phyloP scores from a whole-genome alignment of 495 filamentous ascomycete genomes.

The Cetradonia linearis region DNA sequence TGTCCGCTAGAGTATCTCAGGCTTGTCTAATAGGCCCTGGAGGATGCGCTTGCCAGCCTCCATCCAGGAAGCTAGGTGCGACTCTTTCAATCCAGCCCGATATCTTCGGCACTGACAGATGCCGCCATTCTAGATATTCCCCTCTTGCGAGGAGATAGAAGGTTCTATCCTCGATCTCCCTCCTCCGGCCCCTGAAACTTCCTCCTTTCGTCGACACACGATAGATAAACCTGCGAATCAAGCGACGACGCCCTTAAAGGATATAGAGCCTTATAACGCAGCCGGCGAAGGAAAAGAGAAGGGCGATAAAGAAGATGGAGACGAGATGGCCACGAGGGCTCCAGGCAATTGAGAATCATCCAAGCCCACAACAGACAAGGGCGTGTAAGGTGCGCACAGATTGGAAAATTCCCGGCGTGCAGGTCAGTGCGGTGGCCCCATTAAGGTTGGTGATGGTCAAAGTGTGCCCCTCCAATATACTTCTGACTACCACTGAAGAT shows the following conservation, averaged over 20 bases:
- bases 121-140: background rate
- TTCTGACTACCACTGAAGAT: conserved; percentile 5
- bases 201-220: background rate
- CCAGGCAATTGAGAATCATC: conserved; percentile 14
- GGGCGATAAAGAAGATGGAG: background rate
- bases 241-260: background rate
- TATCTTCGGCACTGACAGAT: background rate
- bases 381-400: conserved; percentile 6
- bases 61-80: conserved; percentile 23
- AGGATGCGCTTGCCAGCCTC: conserved; percentile 30
- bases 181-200: background rate
- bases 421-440: conserved; percentile 1
- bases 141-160: background rate
- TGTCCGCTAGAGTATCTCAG: conserved; percentile 26
- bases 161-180: background rate
- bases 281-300: background rate
- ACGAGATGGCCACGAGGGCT: background rate
- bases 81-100: background rate
- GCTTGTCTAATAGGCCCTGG: conserved; percentile 28
- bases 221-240: background rate
- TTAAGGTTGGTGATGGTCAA: conserved; percentile 4
- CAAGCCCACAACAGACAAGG: conserved; percentile 1
- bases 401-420: background rate
- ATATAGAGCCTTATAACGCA: background rate
- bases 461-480: background rate